Evolutionary conservation across 2,329 filamentous ascomycete species (phyloP).

Genomic region (Pleochaeta shiraiana): DNA sequence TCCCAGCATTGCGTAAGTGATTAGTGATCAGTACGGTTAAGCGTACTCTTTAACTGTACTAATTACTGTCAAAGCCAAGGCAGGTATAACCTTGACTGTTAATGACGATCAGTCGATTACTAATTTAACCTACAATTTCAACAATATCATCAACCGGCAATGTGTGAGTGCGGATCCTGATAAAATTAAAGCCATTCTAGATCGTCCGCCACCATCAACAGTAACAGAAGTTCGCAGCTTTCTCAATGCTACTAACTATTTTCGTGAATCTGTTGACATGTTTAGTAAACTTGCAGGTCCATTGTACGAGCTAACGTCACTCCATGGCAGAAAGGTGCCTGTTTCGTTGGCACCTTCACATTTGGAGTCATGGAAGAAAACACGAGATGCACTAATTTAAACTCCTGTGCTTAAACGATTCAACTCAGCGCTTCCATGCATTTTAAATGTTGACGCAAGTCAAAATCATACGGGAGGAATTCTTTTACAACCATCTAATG

Average conservation of each 20-base stretch:
- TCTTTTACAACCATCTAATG: neutral
- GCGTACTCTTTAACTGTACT: too few species aligned
- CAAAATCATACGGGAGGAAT: neutral
- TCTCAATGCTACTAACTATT: neutral
- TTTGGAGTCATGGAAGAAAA: neutral
- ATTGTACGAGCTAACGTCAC: neutral
- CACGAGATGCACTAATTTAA: neutral
- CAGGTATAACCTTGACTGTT: too few species aligned
- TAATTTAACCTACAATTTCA: too few species aligned
- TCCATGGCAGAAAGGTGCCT: neutral
- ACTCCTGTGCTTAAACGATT: neutral
- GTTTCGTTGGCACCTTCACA: neutral
- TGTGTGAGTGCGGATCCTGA: neutral
- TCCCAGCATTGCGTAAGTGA: too few species aligned
- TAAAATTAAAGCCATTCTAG: neutral
- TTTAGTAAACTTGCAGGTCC: neutral
- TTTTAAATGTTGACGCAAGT: neutral
- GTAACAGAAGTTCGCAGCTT: neutral
- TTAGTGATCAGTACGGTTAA: too few species aligned
- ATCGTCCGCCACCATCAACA: neutral
- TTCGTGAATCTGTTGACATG: neutral
- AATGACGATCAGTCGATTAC: too few species aligned
- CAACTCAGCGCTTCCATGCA: neutral
- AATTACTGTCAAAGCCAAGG: too few species aligned
- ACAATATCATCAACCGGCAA: neutral